Evolutionary conservation across 306 rosid genomes (phyloP).

Genomic region (Quercus gilva): DNA sequence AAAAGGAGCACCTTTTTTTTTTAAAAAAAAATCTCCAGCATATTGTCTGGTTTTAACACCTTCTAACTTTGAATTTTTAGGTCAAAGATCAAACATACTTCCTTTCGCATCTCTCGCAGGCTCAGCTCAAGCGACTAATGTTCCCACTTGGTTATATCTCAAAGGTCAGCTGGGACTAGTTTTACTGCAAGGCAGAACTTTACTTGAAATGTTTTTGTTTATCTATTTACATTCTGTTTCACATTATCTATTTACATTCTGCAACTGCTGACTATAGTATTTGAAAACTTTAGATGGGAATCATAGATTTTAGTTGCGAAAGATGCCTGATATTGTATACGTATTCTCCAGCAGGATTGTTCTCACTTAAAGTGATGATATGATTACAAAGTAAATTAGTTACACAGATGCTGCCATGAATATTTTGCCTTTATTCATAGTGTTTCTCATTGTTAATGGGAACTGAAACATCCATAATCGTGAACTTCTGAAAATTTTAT

Average conservation of each 20-base stretch:
- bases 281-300: background rate
- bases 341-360: background rate
- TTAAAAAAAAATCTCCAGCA: background rate
- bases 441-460: background rate
- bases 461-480: background rate
- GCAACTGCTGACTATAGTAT: background rate
- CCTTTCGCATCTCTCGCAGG: conserved; percentile 83
- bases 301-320: background rate
- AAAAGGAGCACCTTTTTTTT: background rate
- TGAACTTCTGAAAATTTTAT: background rate
- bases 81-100: conserved; percentile 97
- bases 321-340: background rate
- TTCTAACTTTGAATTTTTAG: conserved; percentile 39
- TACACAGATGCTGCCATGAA: background rate
- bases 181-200: conserved; percentile 9
- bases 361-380: background rate
- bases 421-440: background rate
- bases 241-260: background rate
- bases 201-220: background rate
- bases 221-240: conserved; percentile 10
- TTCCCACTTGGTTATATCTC: conserved; percentile 88
- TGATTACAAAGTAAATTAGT: background rate
- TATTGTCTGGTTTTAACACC: conserved; percentile 20
- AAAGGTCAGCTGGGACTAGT: conserved; percentile 58
- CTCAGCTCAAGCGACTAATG: conserved; percentile 72